Evolutionary conservation across 371 early-diverging fungal species (phyloP).

Genomic region (Racocetra persica): DNA sequence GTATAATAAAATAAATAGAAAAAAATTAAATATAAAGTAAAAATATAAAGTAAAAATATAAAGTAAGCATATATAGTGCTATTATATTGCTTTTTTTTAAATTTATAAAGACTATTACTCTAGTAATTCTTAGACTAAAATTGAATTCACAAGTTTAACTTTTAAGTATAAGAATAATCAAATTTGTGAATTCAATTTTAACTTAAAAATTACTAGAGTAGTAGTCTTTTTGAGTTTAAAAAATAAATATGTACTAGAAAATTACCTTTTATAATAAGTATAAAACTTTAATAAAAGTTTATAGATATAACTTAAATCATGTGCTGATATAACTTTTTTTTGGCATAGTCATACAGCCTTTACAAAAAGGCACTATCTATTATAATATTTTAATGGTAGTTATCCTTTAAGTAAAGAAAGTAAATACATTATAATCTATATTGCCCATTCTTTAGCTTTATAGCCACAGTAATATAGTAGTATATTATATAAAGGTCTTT

Average conservation of each 20-base stretch:
- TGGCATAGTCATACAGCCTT: not conserved
- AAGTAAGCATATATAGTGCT: not conserved
- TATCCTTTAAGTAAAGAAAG: not conserved
- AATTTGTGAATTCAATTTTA: not conserved
- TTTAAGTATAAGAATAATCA: not conserved
- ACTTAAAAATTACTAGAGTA: too few species aligned
- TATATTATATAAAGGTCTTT: not conserved
- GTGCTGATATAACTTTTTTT: not conserved
- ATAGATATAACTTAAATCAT: not conserved
- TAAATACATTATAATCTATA: not conserved
- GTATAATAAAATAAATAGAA: not conserved
- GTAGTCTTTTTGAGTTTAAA: too few species aligned
- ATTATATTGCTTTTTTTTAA: not conserved
- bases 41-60: not conserved
- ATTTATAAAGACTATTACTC: too few species aligned
- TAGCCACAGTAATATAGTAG: not conserved
- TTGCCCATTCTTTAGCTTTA: constrained; percentile 24
- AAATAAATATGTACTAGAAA: too few species aligned
- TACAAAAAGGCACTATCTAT: not conserved
- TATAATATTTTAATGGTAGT: not conserved
- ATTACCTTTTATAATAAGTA: constrained; percentile 15
- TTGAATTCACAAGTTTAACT: too few species aligned
- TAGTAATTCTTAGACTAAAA: not conserved
- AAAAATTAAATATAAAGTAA: constrained; percentile 7
- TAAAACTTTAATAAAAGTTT: constrained; percentile 19